Conservation (phyloP, 2,329 filamentous ascomycete species). For the Xylaria hypoxylon region DNA sequence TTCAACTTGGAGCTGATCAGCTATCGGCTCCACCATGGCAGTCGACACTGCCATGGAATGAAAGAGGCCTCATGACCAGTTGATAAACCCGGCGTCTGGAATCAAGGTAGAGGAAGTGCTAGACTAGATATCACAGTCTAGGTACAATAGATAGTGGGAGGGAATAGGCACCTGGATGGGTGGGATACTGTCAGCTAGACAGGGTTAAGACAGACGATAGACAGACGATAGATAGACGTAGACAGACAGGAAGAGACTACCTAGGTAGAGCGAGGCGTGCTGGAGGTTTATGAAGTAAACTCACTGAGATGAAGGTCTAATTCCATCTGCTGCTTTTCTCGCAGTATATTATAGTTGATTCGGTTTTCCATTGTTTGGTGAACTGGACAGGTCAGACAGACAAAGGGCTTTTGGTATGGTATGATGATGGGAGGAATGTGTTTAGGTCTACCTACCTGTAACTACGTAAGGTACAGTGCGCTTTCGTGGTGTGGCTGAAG, state of each 20-base stretch:
- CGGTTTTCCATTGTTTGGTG: background rate
- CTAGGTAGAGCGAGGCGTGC: too few species aligned
- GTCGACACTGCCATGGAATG: background rate
- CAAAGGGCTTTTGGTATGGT: conserved; percentile 19
- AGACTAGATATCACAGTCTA: background rate
- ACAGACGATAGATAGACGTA: background rate
- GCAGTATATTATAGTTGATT: background rate
- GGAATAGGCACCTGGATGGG: conserved; percentile 5
- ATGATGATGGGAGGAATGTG: conserved; percentile 32
- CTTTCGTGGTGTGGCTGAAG: conserved; percentile 7
- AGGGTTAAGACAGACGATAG: background rate
- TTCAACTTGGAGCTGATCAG: background rate
- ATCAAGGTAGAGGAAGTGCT: background rate
- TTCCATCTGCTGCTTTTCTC: background rate
- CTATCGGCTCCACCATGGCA: background rate
- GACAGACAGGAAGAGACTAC: background rate
- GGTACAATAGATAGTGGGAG: background rate
- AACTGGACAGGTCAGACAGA: conserved; percentile 5
- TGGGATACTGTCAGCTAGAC: background rate
- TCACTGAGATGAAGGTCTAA: background rate
- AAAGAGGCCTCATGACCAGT: background rate
- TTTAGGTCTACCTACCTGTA: too few species aligned
- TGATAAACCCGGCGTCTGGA: background rate
- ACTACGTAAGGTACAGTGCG: background rate
- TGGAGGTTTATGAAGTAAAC: background rate